These are phyloP conservation scores for Bjerkandera adusta DNA, from an alignment of 1,284 basidiomycete genomes.

Conservation along the genomic window DNA sequence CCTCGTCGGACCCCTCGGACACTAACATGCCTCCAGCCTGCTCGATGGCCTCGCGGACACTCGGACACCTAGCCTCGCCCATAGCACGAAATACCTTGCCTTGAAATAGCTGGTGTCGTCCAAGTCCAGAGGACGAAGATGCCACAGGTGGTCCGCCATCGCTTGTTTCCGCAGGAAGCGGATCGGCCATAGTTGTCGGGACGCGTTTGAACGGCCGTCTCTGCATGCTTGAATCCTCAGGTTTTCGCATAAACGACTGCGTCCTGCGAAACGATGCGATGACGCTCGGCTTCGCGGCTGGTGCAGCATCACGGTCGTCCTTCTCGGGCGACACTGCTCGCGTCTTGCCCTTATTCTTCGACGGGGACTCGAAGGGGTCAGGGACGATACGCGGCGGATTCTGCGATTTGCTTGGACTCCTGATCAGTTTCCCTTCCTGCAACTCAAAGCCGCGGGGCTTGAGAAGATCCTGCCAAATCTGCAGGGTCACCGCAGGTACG, in stretches of 20 bases:
- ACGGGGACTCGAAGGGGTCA: slow-evolving; percentile 14
- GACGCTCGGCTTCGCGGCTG: slow-evolving; percentile 35
- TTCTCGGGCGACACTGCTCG: background rate
- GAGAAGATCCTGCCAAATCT: slow-evolving; percentile 66
- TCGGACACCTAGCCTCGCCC: slow-evolving; percentile 59
- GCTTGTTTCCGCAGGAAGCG: too few species aligned
- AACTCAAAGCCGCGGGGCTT: slow-evolving; percentile 62
- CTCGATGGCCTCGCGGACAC: slow-evolving; percentile 57
- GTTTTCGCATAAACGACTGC: slow-evolving; percentile 52
- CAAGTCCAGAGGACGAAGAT: slow-evolving; percentile 1
- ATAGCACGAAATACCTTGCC: slow-evolving; percentile 54
- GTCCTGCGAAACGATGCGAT: slow-evolving; percentile 54
- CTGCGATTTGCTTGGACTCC: slow-evolving; percentile 50
- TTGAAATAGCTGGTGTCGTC: slow-evolving; percentile 39
- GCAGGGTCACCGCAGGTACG: slow-evolving; percentile 54
- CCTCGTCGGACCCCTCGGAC: slow-evolving; percentile 42
- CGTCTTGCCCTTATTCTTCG: slow-evolving; percentile 9
- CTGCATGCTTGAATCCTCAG: slow-evolving; percentile 25
- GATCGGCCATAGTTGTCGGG: slow-evolving; percentile 12
- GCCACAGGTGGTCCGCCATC: slow-evolving; percentile 4
- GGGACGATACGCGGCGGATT: slow-evolving; percentile 8
- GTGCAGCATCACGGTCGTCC: background rate
- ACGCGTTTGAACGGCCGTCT: slow-evolving; percentile 49
- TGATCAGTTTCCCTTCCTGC: slow-evolving; percentile 49
- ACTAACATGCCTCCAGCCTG: slow-evolving; percentile 52